These are phyloP conservation scores for Nakazawaea pomicola DNA, from an alignment of 805 yeast genomes.

Conservation along the genomic window DNA sequence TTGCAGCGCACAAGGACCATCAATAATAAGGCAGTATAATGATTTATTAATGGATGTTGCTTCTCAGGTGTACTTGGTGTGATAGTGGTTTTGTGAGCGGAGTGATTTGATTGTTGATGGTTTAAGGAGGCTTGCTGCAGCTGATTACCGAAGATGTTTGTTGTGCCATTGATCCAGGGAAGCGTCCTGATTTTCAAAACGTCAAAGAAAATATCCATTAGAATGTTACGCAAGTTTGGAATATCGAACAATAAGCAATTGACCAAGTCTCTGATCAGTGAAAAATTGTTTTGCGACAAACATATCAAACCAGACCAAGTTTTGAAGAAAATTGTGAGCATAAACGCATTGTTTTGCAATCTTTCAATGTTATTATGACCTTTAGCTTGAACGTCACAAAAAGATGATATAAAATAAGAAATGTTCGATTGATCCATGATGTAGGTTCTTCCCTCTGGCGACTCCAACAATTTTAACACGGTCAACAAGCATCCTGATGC, in stretches of 20 bases:
- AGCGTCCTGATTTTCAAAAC: constrained; percentile 55
- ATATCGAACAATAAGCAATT: constrained; percentile 58
- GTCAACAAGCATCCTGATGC: constrained; percentile 28
- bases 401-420: constrained; percentile 58
- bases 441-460: constrained; percentile 45
- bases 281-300: constrained; percentile 51
- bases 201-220: constrained; percentile 70
- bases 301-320: constrained; percentile 74
- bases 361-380: constrained; percentile 46
- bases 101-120: too few species aligned
- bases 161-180: constrained; percentile 40
- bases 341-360: constrained; percentile 54
- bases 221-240: constrained; percentile 48
- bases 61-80: constrained; percentile 27
- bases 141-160: constrained; percentile 21
- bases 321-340: constrained; percentile 58
- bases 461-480: constrained; percentile 47
- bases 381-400: constrained; percentile 55
- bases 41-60: constrained; percentile 46
- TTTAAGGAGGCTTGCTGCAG: too few species aligned
- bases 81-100: constrained; percentile 9
- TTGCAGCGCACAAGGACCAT: constrained; percentile 51
- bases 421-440: constrained; percentile 61
- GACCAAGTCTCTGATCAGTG: constrained; percentile 52
- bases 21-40: constrained; percentile 60